Conservation (phyloP, 305 asterid genomes). For the Fraxinus dipetala region DNA sequence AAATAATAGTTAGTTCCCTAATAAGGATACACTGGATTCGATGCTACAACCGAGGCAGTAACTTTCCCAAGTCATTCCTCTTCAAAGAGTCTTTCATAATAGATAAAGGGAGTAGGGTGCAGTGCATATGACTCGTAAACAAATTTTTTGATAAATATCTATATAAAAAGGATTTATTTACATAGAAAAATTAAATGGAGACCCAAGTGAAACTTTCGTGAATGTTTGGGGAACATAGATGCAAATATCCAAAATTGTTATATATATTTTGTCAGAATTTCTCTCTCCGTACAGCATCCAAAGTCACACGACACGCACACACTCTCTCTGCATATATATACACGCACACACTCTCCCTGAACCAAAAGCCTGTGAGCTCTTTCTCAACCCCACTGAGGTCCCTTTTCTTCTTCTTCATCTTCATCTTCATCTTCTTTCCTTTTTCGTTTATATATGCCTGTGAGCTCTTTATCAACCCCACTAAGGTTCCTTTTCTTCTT, state of each 20-base stretch:
- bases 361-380: conserved; percentile 27
- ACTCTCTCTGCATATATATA: not conserved
- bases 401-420: not conserved
- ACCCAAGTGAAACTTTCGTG: not conserved
- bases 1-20: too few relatives aligned
- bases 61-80: not conserved
- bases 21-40: not conserved
- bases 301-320: conserved; percentile 12
- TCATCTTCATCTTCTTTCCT: not conserved
- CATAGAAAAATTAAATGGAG: not conserved
- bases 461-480: conserved; percentile 17
- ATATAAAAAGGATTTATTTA: too few relatives aligned
- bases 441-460: conserved; percentile 10
- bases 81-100: not conserved
- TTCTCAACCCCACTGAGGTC: conserved; percentile 13
- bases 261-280: not conserved
- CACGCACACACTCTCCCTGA: not conserved
- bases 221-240: not conserved
- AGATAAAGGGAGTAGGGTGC: not conserved
- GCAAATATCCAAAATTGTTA: not conserved
- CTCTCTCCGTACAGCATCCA: conserved; percentile 30
- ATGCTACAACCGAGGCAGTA: not conserved
- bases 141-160: not conserved
- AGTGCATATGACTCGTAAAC: not conserved
- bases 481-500: conserved; percentile 9